A percentile compares a stretch with the other conserved stretches of the same genome.
Conservation (phyloP, 352 stramenopile genomes). For the Phytopythium boreale region DNA sequence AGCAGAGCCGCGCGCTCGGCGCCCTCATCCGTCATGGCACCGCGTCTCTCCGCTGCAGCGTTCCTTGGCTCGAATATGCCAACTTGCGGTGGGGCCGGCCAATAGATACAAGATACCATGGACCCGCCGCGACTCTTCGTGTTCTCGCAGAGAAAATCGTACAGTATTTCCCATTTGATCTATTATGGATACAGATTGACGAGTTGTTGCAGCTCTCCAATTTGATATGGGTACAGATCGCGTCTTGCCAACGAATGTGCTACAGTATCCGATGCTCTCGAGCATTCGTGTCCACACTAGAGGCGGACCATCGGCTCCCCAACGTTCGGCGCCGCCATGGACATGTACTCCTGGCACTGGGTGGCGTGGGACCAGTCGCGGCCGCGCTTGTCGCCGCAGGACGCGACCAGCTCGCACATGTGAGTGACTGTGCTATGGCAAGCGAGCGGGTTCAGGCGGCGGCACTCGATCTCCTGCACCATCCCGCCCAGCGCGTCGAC, state of each 20-base stretch:
- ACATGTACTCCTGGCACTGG: slow-evolving; percentile 72
- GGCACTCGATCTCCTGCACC: slow-evolving; percentile 88
- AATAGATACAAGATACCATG: background rate
- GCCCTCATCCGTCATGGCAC: background rate
- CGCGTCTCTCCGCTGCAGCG: background rate
- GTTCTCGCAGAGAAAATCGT: background rate
- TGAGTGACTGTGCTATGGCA: slow-evolving; percentile 86
- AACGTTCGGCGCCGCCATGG: background rate
- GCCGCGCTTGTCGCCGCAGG: slow-evolving; percentile 73
- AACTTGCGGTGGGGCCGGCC: background rate
- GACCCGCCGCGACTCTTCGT: background rate
- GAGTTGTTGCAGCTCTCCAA: background rate
- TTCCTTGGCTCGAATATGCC: background rate
- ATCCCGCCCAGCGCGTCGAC: slow-evolving; percentile 81
- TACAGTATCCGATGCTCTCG: background rate
- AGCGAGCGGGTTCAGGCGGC: slow-evolving; percentile 64
- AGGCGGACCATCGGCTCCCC: background rate
- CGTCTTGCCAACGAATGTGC: too few relatives aligned
- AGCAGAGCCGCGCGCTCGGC: slow-evolving; percentile 3
- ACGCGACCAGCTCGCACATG: slow-evolving; percentile 80
- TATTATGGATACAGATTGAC: background rate
- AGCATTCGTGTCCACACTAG: background rate
- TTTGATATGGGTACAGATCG: slow-evolving; percentile 4
- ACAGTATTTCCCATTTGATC: background rate
- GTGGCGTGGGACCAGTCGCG: slow-evolving; percentile 75